Evolutionary conservation across 139 green algal species (phyloP).

Genomic region (Chlorella sp.): DNA sequence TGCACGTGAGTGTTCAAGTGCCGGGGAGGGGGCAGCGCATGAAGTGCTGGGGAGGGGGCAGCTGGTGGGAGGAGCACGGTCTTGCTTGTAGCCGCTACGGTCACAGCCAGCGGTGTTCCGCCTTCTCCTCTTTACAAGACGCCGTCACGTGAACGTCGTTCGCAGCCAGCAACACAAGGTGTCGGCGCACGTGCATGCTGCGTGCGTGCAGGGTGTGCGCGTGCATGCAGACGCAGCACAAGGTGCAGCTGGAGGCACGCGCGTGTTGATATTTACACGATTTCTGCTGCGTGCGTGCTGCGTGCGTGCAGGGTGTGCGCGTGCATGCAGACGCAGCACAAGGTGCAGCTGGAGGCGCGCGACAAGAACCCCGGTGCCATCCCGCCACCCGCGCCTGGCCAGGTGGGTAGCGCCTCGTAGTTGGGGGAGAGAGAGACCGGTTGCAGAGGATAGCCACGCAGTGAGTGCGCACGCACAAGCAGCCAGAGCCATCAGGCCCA

Average conservation of each 20-base stretch:
- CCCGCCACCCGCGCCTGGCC: not conserved
- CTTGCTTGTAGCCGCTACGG: not conserved
- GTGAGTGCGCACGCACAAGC: no score
- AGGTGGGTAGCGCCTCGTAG: not conserved
- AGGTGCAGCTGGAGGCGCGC: constrained; percentile 75
- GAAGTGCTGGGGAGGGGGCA: not conserved
- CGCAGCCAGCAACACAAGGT: not conserved
- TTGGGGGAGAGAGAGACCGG: no score
- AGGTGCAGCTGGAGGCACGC: constrained; percentile 75
- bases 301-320: constrained; percentile 65
- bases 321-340: constrained; percentile 88
- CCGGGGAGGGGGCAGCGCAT: not conserved
- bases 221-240: constrained; percentile 88
- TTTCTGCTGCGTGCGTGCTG: not conserved
- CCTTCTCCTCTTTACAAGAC: no score
- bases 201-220: constrained; percentile 65
- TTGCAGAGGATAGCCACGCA: no score
- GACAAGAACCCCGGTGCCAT: constrained; percentile 41
- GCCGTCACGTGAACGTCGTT: not conserved
- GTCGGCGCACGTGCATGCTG: not conserved
- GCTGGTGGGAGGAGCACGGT: not conserved
- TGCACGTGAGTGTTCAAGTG: constrained; percentile 55
- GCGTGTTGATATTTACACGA: no score
- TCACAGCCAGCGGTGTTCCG: no score
- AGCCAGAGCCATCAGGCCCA: not conserved